Conservation (phyloP, 805 yeast genomes). For the Cyberlindnera mrakii region DNA sequence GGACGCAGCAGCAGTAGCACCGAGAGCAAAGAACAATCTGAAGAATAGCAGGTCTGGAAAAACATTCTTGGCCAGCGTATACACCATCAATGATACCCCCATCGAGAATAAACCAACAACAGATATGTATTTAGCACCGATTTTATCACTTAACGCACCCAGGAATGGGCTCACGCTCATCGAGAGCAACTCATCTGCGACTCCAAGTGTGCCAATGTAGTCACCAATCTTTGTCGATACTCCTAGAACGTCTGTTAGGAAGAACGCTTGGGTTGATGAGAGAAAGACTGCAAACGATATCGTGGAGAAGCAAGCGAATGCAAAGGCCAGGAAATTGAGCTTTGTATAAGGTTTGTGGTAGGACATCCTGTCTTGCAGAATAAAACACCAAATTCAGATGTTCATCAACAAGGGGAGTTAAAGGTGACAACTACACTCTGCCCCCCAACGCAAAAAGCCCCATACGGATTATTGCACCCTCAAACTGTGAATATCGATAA, state of each 20-base stretch:
- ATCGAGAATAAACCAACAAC: constrained; percentile 41
- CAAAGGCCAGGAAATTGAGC: constrained; percentile 27
- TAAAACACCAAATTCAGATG: too few relatives aligned
- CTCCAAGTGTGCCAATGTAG: constrained; percentile 43
- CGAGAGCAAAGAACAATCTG: constrained; percentile 54
- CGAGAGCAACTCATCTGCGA: constrained; percentile 54
- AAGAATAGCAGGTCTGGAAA: constrained; percentile 46
- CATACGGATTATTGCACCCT: too few relatives aligned
- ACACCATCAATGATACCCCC: constrained; percentile 42
- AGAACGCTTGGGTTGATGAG: constrained; percentile 39
- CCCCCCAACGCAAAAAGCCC: too few relatives aligned
- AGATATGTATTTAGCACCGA: constrained; percentile 54
- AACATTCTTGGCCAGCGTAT: constrained; percentile 39
- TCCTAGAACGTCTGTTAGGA: constrained; percentile 32
- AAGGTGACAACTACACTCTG: too few relatives aligned
- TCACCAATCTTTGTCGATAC: constrained; percentile 31
- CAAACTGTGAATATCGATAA: too few relatives aligned
- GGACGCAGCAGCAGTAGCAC: constrained; percentile 48
- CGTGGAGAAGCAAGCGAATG: constrained; percentile 32
- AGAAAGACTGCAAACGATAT: constrained; percentile 38
- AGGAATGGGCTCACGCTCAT: constrained; percentile 51
- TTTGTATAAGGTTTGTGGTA: constrained; percentile 16
- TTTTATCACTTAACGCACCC: constrained; percentile 57
- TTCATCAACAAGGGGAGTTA: too few relatives aligned
- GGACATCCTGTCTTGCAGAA: constrained; percentile 2